These are phyloP conservation scores for Suillus luteus DNA, from an alignment of 768 basidiomycete genomes.

Conservation along the genomic window DNA sequence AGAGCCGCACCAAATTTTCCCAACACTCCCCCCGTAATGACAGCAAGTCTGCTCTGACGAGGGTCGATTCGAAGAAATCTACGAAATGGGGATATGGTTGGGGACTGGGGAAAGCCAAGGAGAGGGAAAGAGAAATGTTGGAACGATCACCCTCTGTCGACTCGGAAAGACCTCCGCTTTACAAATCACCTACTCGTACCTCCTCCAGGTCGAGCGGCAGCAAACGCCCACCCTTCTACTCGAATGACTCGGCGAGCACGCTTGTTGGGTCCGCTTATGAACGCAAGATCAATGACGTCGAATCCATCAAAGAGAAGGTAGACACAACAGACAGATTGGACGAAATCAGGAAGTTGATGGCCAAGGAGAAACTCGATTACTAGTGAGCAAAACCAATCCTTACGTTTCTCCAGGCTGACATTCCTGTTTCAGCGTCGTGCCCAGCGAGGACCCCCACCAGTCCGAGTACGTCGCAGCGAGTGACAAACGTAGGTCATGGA, in stretches of 20 bases:
- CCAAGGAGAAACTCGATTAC: conserved; percentile 67
- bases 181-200: conserved; percentile 35
- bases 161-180: conserved; percentile 39
- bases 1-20: conserved; percentile 44
- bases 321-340: conserved; percentile 65
- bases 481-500: conserved; percentile 78
- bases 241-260: conserved; percentile 70
- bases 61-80: conserved; percentile 58
- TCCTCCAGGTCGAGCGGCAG: conserved; percentile 43
- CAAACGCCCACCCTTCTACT: conserved; percentile 44
- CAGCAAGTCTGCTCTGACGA: conserved; percentile 48
- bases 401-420: conserved; percentile 14
- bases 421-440: conserved; percentile 55
- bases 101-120: conserved; percentile 60
- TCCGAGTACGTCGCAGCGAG: conserved; percentile 79
- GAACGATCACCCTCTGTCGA: conserved; percentile 35
- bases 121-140: conserved; percentile 41
- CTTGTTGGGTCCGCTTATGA: conserved; percentile 75
- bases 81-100: conserved; percentile 72
- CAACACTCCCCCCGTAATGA: conserved; percentile 40
- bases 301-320: conserved; percentile 49
- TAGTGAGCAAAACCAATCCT: conserved; percentile 53
- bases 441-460: conserved; percentile 79
- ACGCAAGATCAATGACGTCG: conserved; percentile 67
- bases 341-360: conserved; percentile 66